These are phyloP conservation scores for Tetracladium setigerum DNA, from an alignment of 495 filamentous ascomycete genomes.

Conservation along the genomic window DNA sequence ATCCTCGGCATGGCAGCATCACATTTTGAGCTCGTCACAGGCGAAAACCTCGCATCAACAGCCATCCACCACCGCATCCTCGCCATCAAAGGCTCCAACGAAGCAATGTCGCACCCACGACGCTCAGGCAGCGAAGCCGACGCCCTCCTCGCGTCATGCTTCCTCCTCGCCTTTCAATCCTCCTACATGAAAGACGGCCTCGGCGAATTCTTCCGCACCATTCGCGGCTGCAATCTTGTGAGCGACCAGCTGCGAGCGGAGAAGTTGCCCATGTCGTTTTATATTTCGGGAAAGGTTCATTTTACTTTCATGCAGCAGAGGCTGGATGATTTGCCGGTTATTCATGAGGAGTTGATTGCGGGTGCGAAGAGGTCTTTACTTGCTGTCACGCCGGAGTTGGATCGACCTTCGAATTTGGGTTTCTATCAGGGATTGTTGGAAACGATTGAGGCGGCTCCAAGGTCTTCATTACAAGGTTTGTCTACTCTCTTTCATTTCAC, in stretches of 20 bases:
- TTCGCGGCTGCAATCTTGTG: constrained; percentile 14
- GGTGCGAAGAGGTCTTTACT: constrained; percentile 7
- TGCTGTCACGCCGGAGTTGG: background rate
- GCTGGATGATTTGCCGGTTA: constrained; percentile 11
- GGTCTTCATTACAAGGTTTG: constrained; percentile 9
- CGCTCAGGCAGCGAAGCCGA: constrained; percentile 12
- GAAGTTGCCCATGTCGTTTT: constrained; percentile 10
- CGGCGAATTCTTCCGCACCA: constrained; percentile 12
- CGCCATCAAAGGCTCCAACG: constrained; percentile 15
- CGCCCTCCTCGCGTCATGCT: constrained; percentile 14
- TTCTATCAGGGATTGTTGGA: constrained; percentile 6
- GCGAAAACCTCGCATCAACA: background rate
- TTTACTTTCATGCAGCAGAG: constrained; percentile 10
- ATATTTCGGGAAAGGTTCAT: constrained; percentile 6
- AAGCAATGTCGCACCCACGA: constrained; percentile 4
- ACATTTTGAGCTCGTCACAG: constrained; percentile 8
- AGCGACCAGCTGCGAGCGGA: constrained; percentile 5
- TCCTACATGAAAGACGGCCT: constrained; percentile 18
- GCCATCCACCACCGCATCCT: constrained; percentile 14
- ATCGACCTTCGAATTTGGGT: background rate
- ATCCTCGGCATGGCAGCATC: constrained; percentile 18
- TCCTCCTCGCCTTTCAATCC: constrained; percentile 18
- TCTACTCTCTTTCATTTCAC: background rate
- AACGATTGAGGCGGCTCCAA: constrained; percentile 4
- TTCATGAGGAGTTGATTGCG: constrained; percentile 8